phyloP scores from a whole-genome alignment of 2,329 filamentous ascomycete genomes.

The Botrytis tulipae region DNA sequence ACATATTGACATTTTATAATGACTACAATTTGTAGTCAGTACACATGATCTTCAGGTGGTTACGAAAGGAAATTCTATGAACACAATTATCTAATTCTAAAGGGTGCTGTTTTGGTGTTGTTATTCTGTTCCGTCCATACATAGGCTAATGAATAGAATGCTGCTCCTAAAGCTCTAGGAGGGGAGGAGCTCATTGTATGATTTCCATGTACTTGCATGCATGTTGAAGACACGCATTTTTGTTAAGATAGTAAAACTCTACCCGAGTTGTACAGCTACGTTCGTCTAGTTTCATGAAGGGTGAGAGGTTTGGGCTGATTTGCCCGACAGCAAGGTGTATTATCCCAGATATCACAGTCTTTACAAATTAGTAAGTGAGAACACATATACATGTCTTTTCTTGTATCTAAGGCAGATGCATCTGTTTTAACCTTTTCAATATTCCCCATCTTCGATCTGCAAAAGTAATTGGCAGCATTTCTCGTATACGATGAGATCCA shows the following conservation, averaged over 20 bases:
- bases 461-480: neutral
- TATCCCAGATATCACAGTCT: neutral
- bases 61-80: neutral
- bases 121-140: neutral
- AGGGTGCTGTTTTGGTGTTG: neutral
- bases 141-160: neutral
- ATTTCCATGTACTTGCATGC: neutral
- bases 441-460: neutral
- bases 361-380: neutral
- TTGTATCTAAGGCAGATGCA: neutral
- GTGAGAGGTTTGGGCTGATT: neutral
- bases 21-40: neutral
- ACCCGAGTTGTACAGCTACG: neutral
- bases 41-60: neutral
- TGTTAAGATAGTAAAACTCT: neutral
- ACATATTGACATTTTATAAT: neutral
- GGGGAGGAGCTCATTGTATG: neutral
- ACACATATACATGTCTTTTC: neutral
- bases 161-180: neutral
- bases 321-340: neutral
- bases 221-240: neutral
- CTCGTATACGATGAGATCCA: neutral
- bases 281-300: neutral
- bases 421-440: neutral
- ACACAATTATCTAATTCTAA: neutral